These are phyloP conservation scores for Onygenales sp. DNA, from an alignment of 2,329 filamentous ascomycete species.

Conservation along the genomic window DNA sequence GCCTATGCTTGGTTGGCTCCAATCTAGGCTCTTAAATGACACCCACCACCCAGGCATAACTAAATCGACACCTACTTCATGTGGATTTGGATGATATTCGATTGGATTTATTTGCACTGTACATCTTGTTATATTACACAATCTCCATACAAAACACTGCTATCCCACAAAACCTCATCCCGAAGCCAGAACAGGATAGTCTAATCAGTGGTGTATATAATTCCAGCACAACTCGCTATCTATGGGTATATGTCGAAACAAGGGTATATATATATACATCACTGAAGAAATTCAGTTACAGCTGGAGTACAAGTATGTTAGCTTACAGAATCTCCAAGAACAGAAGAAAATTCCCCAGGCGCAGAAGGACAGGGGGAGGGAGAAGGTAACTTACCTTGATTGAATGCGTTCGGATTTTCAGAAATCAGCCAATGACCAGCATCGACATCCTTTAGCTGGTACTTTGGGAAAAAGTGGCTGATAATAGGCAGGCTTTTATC, in stretches of 20 bases:
- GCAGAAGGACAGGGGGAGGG: not conserved
- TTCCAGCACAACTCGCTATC: too few relatives aligned
- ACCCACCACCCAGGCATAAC: too few relatives aligned
- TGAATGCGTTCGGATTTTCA: constrained; percentile 74
- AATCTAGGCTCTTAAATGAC: too few relatives aligned
- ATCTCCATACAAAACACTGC: not conserved
- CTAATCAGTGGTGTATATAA: too few relatives aligned
- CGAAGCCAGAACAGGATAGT: too few relatives aligned
- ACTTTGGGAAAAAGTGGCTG: constrained; percentile 62
- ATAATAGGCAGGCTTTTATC: constrained; percentile 22
- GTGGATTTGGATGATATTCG: too few relatives aligned
- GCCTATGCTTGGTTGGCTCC: too few relatives aligned
- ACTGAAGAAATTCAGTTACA: constrained; percentile 1
- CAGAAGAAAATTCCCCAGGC: constrained; percentile 17
- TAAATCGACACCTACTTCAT: too few relatives aligned
- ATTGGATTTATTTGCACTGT: not conserved
- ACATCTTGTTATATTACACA: not conserved
- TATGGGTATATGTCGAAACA: too few relatives aligned
- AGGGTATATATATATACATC: not conserved
- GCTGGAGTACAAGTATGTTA: not conserved
- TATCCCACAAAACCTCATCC: not conserved
- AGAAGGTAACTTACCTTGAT: constrained; percentile 48
- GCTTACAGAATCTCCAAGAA: constrained; percentile 44
- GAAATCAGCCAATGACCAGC: constrained; percentile 82
- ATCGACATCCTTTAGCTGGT: constrained; percentile 63